Conservation (phyloP, 1,139 yeast species). For the Geotrichum citri-aurantii region DNA sequence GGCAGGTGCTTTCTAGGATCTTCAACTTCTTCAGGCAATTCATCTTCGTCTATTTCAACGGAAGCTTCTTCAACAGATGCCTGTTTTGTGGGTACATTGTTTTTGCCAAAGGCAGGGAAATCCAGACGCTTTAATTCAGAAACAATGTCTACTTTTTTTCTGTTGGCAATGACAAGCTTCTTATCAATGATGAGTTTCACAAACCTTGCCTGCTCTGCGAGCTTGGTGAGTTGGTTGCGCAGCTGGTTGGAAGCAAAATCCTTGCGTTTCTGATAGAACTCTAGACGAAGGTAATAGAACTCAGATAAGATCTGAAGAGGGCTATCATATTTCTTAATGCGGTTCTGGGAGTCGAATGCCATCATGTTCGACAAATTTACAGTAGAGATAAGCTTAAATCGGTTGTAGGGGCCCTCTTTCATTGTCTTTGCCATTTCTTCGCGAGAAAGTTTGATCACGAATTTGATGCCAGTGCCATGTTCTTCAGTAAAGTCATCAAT, state of each 20-base stretch:
- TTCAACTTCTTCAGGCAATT: conserved; percentile 29
- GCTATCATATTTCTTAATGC: conserved; percentile 73
- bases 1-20: conserved; percentile 38
- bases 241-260: conserved; percentile 66
- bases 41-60: conserved; percentile 39
- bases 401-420: conserved; percentile 69
- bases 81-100: conserved; percentile 51
- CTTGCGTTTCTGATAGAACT: conserved; percentile 85
- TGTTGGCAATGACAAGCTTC: conserved; percentile 64
- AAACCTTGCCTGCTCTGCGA: conserved; percentile 83
- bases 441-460: conserved; percentile 63
- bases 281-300: conserved; percentile 80
- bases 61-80: conserved; percentile 35
- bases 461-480: conserved; percentile 75
- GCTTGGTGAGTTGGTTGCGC: conserved; percentile 66
- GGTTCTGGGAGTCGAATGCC: conserved; percentile 88
- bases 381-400: conserved; percentile 70
- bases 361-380: conserved; percentile 84
- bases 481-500: conserved; percentile 94
- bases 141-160: conserved; percentile 60
- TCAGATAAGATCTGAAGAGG: conserved; percentile 77
- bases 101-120: conserved; percentile 71
- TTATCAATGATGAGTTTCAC: conserved; percentile 83
- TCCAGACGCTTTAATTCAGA: conserved; percentile 55
- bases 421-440: conserved; percentile 82